phyloP scores from a whole-genome alignment of 148 eudicot genomes.

The Tetragonia tetragonoides region DNA sequence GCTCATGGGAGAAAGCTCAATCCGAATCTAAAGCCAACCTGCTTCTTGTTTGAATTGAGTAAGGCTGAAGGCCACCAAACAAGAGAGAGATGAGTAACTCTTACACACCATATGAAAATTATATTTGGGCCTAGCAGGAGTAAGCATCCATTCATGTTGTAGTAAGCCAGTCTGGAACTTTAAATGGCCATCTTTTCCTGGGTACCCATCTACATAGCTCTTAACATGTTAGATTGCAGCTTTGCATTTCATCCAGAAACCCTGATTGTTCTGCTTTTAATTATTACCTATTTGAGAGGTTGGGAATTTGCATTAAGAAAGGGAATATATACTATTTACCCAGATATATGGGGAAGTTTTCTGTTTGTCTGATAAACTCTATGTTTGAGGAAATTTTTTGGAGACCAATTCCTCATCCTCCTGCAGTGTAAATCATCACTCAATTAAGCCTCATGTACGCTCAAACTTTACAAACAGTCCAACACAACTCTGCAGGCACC shows the following conservation, averaged over 20 bases:
- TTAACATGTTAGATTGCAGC: background rate
- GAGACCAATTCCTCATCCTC: background rate
- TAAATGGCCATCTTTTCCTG: background rate
- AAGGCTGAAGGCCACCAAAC: no score
- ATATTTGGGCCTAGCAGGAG: background rate
- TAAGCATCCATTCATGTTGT: background rate
- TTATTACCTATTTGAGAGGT: no score
- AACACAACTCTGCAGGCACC: background rate
- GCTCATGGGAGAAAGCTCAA: no score
- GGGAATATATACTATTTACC: no score
- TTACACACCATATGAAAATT: background rate
- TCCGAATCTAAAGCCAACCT: no score
- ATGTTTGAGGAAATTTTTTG: no score
- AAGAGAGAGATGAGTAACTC: background rate
- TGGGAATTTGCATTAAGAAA: no score
- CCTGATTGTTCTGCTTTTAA: background rate
- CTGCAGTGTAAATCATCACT: background rate
- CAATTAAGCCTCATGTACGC: background rate
- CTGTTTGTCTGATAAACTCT: no score
- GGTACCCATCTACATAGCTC: background rate
- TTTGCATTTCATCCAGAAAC: background rate
- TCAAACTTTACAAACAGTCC: background rate
- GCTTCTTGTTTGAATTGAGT: no score
- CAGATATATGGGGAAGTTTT: no score
- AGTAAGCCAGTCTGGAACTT: no score